Conservation (phyloP, 23 red algal genomes). For the Gracilaria domingensis region DNA sequence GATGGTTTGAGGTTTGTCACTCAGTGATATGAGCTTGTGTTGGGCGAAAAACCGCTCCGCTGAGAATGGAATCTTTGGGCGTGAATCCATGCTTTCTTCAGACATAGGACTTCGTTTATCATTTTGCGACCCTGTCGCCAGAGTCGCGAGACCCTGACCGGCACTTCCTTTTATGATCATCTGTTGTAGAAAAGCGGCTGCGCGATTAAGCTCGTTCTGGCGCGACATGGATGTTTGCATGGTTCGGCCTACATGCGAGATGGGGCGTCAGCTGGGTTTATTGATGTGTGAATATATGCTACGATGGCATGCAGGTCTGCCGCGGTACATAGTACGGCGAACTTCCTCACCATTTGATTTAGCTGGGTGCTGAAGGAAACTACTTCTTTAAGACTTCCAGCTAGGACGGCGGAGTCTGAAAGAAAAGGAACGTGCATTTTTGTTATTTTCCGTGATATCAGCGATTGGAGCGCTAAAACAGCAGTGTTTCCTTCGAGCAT, state of each 20-base stretch:
- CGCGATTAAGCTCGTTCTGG: too few relatives aligned
- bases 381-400: constrained; percentile 1
- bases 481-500: constrained; percentile 13
- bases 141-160: too few relatives aligned
- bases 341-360: not conserved
- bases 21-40: too few relatives aligned
- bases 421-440: not conserved
- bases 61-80: too few relatives aligned
- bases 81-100: too few relatives aligned
- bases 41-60: too few relatives aligned
- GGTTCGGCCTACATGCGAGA: not conserved
- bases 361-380: not conserved
- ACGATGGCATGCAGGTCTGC: not conserved
- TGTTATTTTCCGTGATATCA: not conserved
- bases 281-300: constrained; percentile 9
- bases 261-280: not conserved
- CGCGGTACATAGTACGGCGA: not conserved
- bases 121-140: too few relatives aligned
- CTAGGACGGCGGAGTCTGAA: constrained; percentile 8
- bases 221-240: too few relatives aligned
- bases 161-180: too few relatives aligned
- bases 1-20: too few relatives aligned
- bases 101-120: too few relatives aligned
- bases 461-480: not conserved
- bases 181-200: too few relatives aligned